Base-by-base conservation (phyloP, 2,329 filamentous ascomycete species). In the Plectosphaerella cucumerina region DNA sequence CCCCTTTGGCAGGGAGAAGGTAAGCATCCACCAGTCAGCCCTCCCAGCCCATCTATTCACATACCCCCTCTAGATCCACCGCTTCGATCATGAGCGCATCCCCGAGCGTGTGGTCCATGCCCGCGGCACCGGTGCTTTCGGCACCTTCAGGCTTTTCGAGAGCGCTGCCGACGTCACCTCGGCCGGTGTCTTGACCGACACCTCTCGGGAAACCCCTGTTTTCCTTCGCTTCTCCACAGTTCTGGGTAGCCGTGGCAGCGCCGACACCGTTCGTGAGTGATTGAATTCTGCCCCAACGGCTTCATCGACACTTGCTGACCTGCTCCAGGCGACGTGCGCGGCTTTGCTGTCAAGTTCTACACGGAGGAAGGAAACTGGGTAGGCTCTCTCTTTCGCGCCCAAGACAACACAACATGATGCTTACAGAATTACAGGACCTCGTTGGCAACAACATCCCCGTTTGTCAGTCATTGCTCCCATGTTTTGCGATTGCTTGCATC, bases 181-280 rank as follows among this genome's bases (percentile, higher is more conserved):
- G 37, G 86, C 86, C 1, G 78, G 77, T 6, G 74, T 89, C 4
- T 68, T 90, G 44, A 89, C 81, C 2, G 86, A 89, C 55, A 89
- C 84, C 0, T 81, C 79, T 0, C 78, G 84, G 26, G 80, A 77
- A 71, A 90, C 87, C 0, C 83, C 78, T 0, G 72, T 89, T 1
- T 89, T 90, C 61, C 61, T 87, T 15, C 84, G 89, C 1, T 92
- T 94, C 66, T 93, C 88, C 0, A 93, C 89, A 0, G 89, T 90
- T 0, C 75, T 89, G 2, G 87, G 87, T 6, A 89, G 83, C 62
- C 78, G 84, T 33, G 89, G 89, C 12, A 89, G 85, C 48, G 86
- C 88, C 6, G 89, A 94, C 63, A 92, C 87, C 0, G 89, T 91
- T 1, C 81, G 89, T 26, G n/a, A 3, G 35, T 39, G 10, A 18